Evolutionary conservation across 2,329 filamentous ascomycete species (phyloP), one percentile per base, ranked within the genome.

Genomic region (Metarhizium anisopliae): DNA sequence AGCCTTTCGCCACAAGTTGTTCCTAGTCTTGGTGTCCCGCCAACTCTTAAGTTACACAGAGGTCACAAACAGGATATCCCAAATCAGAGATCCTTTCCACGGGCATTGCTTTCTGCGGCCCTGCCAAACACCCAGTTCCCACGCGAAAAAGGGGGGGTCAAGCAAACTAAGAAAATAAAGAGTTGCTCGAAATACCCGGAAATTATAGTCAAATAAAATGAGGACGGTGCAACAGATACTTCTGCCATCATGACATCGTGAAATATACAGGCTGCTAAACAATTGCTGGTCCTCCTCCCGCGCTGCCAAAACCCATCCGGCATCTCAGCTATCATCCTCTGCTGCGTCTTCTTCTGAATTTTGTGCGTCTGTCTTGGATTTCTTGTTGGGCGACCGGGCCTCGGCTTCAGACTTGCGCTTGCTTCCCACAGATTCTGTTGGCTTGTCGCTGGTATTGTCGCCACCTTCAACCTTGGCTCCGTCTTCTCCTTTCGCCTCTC

Each of bases 371-470:
- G 83, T 74, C 62, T 76, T 79, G 59, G 78, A 74, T 71, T 79
- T 83, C 69, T 86, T 86, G 63, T 75, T 79, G 35, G 79, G 72
- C 36, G 72, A 72, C 20, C 67, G 68, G 16, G 72, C 72, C 55
- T 72, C 72, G 35, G 73, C 72, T 57, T 82, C 79, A 6, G 82
- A 82, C 69, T 85, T 86, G 63, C 83, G 77, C 72, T 86, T 86
- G 38, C 74, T 77, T 55, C 79, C 79, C 10, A 75, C 63, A 53
- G 63, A 58, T 52, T 66, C 62, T 43, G 63, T 57, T 50, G 61
- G 52, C 53, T 63, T 67, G 38, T 61, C 60, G 3, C 62, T 57
- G 4, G 61, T 59, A 35, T 54, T 56, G 52, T 66, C 67, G 14
- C 55, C 59, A 49, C 51, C 56, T 2, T 67, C 69, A 67, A 47